Evolutionary conservation across 2,329 filamentous ascomycete genomes (phyloP).

Genomic region (Verticillium klebahnii): DNA sequence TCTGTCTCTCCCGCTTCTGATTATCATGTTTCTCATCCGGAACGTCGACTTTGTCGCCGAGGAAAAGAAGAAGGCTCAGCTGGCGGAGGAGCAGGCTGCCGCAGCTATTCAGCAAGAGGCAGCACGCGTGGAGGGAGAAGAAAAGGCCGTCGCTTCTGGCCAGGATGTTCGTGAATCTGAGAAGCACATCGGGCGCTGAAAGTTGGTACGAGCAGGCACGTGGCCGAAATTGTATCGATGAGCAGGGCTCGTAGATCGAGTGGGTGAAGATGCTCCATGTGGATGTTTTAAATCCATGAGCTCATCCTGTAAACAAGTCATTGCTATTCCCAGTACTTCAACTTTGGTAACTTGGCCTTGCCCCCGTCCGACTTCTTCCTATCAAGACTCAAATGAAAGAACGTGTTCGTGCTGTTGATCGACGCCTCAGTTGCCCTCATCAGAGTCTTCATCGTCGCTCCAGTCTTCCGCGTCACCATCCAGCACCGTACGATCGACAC

Average conservation of each 20-base stretch:
- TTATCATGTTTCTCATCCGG: constrained; percentile 15
- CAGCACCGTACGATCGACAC: not conserved
- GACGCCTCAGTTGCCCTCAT: not conserved
- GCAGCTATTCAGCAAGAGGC: not conserved
- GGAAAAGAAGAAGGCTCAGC: not conserved
- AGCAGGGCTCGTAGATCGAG: no score
- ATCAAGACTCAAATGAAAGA: no score
- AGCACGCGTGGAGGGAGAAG: not conserved
- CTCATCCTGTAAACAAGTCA: no score
- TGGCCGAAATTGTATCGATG: no score
- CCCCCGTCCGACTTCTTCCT: no score
- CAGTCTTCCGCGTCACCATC: not conserved
- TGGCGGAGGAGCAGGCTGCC: not conserved
- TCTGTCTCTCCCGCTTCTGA: constrained; percentile 9
- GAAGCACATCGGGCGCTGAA: not conserved
- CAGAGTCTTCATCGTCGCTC: not conserved
- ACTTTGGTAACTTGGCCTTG: no score
- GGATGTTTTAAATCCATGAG: no score
- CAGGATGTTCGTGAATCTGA: not conserved
- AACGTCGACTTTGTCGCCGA: constrained; percentile 12
- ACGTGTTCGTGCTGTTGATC: no score
- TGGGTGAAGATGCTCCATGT: no score
- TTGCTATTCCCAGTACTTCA: no score
- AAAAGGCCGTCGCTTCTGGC: not conserved
- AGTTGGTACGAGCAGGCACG: no score